Evolutionary conservation across 176 grass and related monocot species (phyloP), one percentile per base, ranked within the genome.

Genomic region (Saccharum spontaneum): DNA sequence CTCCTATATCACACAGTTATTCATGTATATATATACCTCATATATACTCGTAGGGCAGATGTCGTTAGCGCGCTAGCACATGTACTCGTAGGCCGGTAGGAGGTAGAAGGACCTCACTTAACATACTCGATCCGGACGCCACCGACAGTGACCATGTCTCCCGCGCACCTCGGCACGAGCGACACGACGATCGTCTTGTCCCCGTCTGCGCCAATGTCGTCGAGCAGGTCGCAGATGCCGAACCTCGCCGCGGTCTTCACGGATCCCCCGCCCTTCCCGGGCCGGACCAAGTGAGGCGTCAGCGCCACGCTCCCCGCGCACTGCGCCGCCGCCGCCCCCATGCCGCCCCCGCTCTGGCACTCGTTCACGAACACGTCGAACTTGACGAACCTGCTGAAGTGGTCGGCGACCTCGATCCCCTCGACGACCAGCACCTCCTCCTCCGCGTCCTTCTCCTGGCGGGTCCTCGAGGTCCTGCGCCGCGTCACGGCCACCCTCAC

Each of bases 361-460:
- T 48, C 73, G 69, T 95, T 95, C 45, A 95, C 52, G 41, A 74
- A 83, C 20, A 90, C 90, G 61, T 95, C 93, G 84, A 95, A 95
- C 90, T 92, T 95, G 87, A 95, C 38, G 82, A 67, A 67, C 65
- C 59, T 86, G 49, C 71, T 69, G 79, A 20, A 78, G 60, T 75
- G 82, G 57, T 89, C 50, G 52, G 65, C 57, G 64, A 84, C 7
- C 82, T 91, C 77, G 73, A 84, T 89, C 23, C 87, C 93, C 52
- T 92, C 85, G 36, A 94, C 43, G 59, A 94, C 44, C 45, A 94
- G 74, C 78, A 92, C 85, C 81, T 92, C 93, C 63, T 95, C 93
- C 50, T 83, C 87, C 4, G 38, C 85, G 2, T 73, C 79, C 82
- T 94, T 94, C 84, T 88, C 85, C 63, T 33, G 1, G 44, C 44